Base-by-base conservation (phyloP, 2,329 filamentous ascomycete genomes). In the Paecilomyces sp. region DNA sequence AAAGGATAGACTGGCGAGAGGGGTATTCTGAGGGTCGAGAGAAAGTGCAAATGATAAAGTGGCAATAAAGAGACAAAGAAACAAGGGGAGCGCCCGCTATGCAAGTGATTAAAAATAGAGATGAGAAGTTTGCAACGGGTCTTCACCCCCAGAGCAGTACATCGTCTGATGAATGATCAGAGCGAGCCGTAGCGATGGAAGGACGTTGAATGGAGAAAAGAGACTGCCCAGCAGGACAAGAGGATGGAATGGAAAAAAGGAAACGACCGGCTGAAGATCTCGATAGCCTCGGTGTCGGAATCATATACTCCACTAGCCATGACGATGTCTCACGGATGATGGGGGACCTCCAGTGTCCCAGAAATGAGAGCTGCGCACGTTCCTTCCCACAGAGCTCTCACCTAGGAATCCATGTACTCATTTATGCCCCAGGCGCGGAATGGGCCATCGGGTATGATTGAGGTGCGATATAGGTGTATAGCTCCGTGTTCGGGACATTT, bases 391-490 rank as follows among this genome's bases (percentile, higher is more conserved):
- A 33, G 31, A 33, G 31, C 31, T 33, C 31, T 8, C 31, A 11
- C 31, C 5, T 12, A 28, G 25, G 31, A 9, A 33, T 9, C 8
- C 31, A 36, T 31, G n/a, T 54, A 28, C 30, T 25, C 56, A 41
- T 54, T 68, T 62, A 70, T 53, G 64, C 63, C 30, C 67, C 67
- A 7, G 67, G 66, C 6, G 68, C 60, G 28, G 66, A 58, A 41
- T 72, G 68, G 28, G 65, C 68, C 34, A 75, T 61, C 13, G 71
- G 65, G 61, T 75, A 76, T 28, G 68, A 64, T 58, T 70, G 66
- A 8, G 70, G 68, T 47, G 72, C 66, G 61, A 74, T 58, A 58
- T 75, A 75, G 52, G 61, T 66, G 57, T 74, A 74, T 60, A 67
- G 69, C 31, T 66, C 62, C 25, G 57, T 58, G 50, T 63, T 67